phyloP scores from a whole-genome alignment of 2,329 filamentous ascomycete genomes.

The Pseudogymnoascus verrucosus region DNA sequence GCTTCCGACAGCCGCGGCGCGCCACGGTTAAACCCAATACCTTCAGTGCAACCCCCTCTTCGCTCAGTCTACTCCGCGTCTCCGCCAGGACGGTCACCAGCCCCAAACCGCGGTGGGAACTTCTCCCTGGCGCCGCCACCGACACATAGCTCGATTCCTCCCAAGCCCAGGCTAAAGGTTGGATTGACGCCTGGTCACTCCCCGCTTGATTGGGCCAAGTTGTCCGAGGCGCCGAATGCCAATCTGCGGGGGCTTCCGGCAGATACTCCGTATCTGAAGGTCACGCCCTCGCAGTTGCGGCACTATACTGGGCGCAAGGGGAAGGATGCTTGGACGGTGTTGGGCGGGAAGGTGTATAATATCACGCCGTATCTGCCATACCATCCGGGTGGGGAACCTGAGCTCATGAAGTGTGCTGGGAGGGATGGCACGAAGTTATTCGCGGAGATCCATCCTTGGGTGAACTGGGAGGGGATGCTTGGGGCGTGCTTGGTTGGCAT shows the following conservation, averaged over 20 bases:
- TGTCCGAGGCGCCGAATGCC: slow-evolving; percentile 52
- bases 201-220: slow-evolving; percentile 89
- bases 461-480: slow-evolving; percentile 65
- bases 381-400: slow-evolving; percentile 78
- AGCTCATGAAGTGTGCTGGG: slow-evolving; percentile 57
- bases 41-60: slow-evolving; percentile 16
- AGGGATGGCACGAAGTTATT: slow-evolving; percentile 56
- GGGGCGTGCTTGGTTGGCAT: slow-evolving; percentile 55
- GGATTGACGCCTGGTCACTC: slow-evolving; percentile 84
- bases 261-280: slow-evolving; percentile 52
- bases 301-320: slow-evolving; percentile 74
- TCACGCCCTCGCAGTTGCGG: slow-evolving; percentile 75
- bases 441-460: slow-evolving; percentile 62
- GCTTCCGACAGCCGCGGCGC: slow-evolving; percentile 27
- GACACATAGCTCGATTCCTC: slow-evolving; percentile 42
- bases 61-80: slow-evolving; percentile 13
- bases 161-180: slow-evolving; percentile 60
- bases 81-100: slow-evolving; percentile 28
- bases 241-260: slow-evolving; percentile 59
- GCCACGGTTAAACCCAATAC: slow-evolving; percentile 16
- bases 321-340: slow-evolving; percentile 81
- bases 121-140: slow-evolving; percentile 46
- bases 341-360: slow-evolving; percentile 90
- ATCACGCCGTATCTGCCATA: slow-evolving; percentile 82
- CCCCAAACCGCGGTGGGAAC: slow-evolving; percentile 34